Conservation (phyloP, 768 basidiomycete species). For the Boletus fagicola region DNA sequence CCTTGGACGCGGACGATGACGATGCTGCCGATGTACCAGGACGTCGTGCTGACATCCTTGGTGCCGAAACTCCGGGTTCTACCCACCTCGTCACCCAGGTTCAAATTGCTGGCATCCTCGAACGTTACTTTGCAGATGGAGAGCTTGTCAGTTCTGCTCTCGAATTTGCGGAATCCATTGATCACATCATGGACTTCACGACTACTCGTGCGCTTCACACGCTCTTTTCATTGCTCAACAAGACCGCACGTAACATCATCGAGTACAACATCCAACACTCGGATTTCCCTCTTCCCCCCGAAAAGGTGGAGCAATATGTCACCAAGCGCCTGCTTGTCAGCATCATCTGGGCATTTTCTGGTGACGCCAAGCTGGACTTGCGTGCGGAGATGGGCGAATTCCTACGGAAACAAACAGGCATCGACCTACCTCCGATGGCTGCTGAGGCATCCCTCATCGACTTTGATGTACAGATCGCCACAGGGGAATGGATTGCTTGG, state of each 20-base stretch:
- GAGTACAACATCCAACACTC: conserved; percentile 95
- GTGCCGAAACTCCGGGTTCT: conserved; percentile 49
- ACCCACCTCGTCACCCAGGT: conserved; percentile 73
- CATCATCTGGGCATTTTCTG: conserved; percentile 97
- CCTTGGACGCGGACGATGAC: conserved; percentile 90
- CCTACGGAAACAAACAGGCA: conserved; percentile 77
- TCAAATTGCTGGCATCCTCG: conserved; percentile 69
- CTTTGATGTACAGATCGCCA: conserved; percentile 86
- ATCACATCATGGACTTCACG: conserved; percentile 99
- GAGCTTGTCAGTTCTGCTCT: conserved; percentile 82
- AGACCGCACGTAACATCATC: conserved; percentile 87
- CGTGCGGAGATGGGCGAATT: conserved; percentile 89
- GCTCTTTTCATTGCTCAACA: conserved; percentile 95
- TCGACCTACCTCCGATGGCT: conserved; percentile 79
- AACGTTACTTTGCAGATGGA: conserved; percentile 77
- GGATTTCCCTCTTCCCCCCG: conserved; percentile 86
- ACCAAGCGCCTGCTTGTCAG: conserved; percentile 85
- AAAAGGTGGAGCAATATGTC: conserved; percentile 88
- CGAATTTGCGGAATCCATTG: conserved; percentile 75
- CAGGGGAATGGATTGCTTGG: conserved; percentile 91
- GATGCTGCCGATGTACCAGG: conserved; percentile 59
- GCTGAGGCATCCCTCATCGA: conserved; percentile 88
- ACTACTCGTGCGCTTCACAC: conserved; percentile 88
- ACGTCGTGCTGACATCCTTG: conserved; percentile 52
- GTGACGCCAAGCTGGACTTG: conserved; percentile 89